Base-by-base conservation (phyloP, 2,329 filamentous ascomycete genomes). In the Cercospora beticola region DNA sequence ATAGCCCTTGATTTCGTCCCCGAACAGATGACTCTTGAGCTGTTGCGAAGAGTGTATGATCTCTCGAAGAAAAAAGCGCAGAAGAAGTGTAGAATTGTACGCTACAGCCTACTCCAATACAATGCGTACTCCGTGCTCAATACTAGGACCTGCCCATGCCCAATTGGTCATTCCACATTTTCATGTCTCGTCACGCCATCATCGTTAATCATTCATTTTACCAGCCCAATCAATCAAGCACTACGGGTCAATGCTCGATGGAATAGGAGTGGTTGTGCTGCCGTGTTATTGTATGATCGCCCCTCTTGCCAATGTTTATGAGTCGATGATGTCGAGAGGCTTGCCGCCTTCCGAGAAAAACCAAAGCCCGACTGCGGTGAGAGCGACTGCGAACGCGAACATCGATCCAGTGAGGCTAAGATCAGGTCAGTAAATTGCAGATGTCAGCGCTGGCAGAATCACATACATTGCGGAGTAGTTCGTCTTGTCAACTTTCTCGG, bases 361-460 rank as follows among this genome's bases (percentile, higher is more conserved):
- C 60, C 64, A 69, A 4, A 71, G 58, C 7, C 62, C 65, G 30
- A 71, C 31, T 12, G 67, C 65, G 12, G 64, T 66, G 8, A 67
- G 46, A 36, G 65, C 70, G 40, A 70, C 65, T 59, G 66, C 70
- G 18, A 68, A 64, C 2, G 68, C 70, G 18, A 68, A 65, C 40
- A 66, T 64, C 18, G 69, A 68, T 7, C 64, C 68, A 28, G 62
- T 61, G 59, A 71, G 59, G 46, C 68, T 69, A 33, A 3, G n/a
- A 26, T 12, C 6, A 16, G 18, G 40, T 69, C 26, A 66, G 64
- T 16, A 5, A n/a, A 16, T 21, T n/a, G 46, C n/a, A 56, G n/a
- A 12, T 30, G 16, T 7, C 3, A 14, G 12, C 18, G n/a, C 33
- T 56, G 12, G 33, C 7, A 28, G 5, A 5, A 8, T n/a, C 46